Evolutionary conservation across 2,329 filamentous ascomycete species (phyloP).

Genomic region (Stenocarpella maydis): DNA sequence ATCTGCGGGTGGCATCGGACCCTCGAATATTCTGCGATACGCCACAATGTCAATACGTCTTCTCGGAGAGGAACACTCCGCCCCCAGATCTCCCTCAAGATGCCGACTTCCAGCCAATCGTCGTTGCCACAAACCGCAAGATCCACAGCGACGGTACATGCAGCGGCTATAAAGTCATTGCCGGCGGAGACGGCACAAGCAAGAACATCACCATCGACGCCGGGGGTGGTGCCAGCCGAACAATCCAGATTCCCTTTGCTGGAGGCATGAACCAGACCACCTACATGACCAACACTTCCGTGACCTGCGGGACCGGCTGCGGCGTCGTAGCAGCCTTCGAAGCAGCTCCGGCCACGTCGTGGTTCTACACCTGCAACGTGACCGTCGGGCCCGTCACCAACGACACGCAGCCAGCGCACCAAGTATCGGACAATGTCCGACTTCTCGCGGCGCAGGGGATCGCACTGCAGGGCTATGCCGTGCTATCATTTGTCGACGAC

Average conservation of each 20-base stretch:
- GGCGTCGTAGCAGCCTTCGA: constrained; percentile 49
- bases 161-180: background rate
- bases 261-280: constrained; percentile 47
- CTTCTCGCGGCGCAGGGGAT: constrained; percentile 48
- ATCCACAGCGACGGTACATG: background rate
- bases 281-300: constrained; percentile 45
- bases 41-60: background rate
- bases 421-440: constrained; percentile 46
- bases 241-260: constrained; percentile 35
- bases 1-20: background rate
- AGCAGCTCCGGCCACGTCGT: constrained; percentile 45
- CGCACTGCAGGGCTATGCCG: constrained; percentile 50
- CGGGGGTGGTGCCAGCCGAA: background rate
- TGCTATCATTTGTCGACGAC: constrained; percentile 38
- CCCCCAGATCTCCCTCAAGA: background rate
- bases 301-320: constrained; percentile 41
- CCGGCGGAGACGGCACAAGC: background rate
- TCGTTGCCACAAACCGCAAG: constrained; percentile 1
- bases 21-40: background rate
- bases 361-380: constrained; percentile 53
- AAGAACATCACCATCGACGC: background rate
- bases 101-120: constrained; percentile 2
- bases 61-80: background rate
- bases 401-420: constrained; percentile 24
- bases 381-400: constrained; percentile 44